Base-by-base conservation (phyloP, 2,329 filamentous ascomycete genomes). In the Dichotomopilus funicola region DNA sequence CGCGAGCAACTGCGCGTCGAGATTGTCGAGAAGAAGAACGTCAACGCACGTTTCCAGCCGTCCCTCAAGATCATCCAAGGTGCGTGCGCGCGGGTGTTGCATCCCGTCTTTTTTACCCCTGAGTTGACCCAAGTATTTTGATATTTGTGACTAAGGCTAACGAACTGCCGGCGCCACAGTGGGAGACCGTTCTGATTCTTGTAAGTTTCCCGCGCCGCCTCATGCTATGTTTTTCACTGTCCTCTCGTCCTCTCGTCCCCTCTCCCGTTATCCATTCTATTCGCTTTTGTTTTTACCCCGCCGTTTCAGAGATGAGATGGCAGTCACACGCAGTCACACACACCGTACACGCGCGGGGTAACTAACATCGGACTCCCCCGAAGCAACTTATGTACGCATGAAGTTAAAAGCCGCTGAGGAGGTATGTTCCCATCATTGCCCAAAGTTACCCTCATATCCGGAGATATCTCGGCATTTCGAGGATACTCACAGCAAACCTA, bases 371-470 rank as follows among this genome's bases (percentile, higher is more conserved):
- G 34, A 34, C 70, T 55, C 34, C 57, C 56, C 55, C 61, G 55
- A 67, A 92, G 88, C 86, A 68, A 97, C 92, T 51, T 99, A 99
- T 88, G 92, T 99, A 74, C 91, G 91, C 75, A 99, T 99, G 94
- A 99, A 99, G 78, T 77, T 96, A 68, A 99, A 96, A 81, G 94
- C 94, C 63, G 94, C 94, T 56, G 79, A 89, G 71, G 94, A 97
- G 81, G 88, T 91, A 76, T 64, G 75, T 42, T 62, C 9, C 19
- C 2, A 27, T n/a, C 27, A 45, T 2, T 3, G 9, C n/a, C 35
- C 34, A 37, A 48, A 55, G 60, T 2, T 11, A 13, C 11, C 6
- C 13, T 12, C 11, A 12, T 42, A 12, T 27, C 19, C 19, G 19
- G 19, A 13, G 12, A 13, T 13, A 42, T 42, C 11, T 6, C 40